These are phyloP conservation scores for Capsicum chinense DNA, from an alignment of 257 asterid species.

Conservation along the genomic window DNA sequence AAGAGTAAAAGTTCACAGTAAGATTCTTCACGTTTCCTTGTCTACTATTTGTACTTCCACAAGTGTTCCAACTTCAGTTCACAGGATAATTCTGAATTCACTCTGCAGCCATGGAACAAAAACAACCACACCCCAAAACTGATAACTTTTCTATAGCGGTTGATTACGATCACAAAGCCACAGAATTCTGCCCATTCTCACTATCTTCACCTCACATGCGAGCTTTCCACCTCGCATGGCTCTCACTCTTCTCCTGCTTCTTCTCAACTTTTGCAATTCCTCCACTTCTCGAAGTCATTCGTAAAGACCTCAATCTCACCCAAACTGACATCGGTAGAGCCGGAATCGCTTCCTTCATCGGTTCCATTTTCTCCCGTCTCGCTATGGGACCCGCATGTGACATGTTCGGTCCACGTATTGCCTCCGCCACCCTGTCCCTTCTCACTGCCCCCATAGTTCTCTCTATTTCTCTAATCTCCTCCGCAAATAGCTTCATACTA, in stretches of 20 bases:
- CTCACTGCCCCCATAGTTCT: slow-evolving; percentile 53
- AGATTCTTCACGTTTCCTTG: neutral
- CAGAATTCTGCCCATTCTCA: slow-evolving; percentile 48
- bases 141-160: slow-evolving; percentile 35
- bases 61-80: neutral
- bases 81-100: neutral
- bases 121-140: slow-evolving; percentile 21
- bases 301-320: slow-evolving; percentile 53
- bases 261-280: slow-evolving; percentile 70
- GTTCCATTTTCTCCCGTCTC: slow-evolving; percentile 53
- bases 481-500: slow-evolving; percentile 40
- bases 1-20: too few species aligned
- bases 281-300: slow-evolving; percentile 58
- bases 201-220: slow-evolving; percentile 59
- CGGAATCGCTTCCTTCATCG: slow-evolving; percentile 49
- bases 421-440: slow-evolving; percentile 56
- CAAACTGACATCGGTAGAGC: slow-evolving; percentile 48
- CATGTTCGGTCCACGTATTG: slow-evolving; percentile 56
- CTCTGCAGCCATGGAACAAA: slow-evolving; percentile 36
- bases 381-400: slow-evolving; percentile 62
- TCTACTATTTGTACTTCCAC: neutral
- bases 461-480: slow-evolving; percentile 41
- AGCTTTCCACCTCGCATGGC: slow-evolving; percentile 68
- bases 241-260: slow-evolving; percentile 58
- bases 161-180: slow-evolving; percentile 54